Evolutionary conservation across 768 basidiomycete genomes (phyloP).

Genomic region (Myochromella boudieri): DNA sequence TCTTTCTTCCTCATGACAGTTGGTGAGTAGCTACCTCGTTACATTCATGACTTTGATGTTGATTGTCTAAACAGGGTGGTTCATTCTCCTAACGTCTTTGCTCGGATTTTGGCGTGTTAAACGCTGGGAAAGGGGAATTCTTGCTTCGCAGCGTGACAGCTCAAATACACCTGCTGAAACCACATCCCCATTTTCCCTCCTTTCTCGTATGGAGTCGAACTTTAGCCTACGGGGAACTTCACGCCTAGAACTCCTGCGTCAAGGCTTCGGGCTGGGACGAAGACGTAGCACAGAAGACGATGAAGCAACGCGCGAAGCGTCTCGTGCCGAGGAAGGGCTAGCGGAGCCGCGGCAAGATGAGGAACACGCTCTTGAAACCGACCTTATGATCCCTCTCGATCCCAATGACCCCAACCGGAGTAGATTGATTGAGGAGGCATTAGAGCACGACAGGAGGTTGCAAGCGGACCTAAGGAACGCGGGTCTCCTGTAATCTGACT

Average conservation of each 20-base stretch:
- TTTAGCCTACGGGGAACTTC: slow-evolving; percentile 40
- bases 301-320: slow-evolving; percentile 21
- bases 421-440: slow-evolving; percentile 41
- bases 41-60: background rate
- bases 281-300: slow-evolving; percentile 26
- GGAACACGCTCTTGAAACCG: slow-evolving; percentile 30
- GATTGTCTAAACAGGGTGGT: slow-evolving; percentile 58
- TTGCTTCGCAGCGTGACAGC: slow-evolving; percentile 51
- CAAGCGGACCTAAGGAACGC: slow-evolving; percentile 62
- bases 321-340: slow-evolving; percentile 31
- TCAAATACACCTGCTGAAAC: slow-evolving; percentile 19
- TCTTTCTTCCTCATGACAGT: slow-evolving; percentile 94
- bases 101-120: slow-evolving; percentile 91
- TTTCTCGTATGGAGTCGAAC: slow-evolving; percentile 37
- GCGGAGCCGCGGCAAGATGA: slow-evolving; percentile 14
- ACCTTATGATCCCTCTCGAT: slow-evolving; percentile 40
- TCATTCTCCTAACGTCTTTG: slow-evolving; percentile 84
- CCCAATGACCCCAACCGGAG: slow-evolving; percentile 42
- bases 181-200: slow-evolving; percentile 20
- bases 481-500: slow-evolving; percentile 50
- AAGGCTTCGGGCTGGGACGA: slow-evolving; percentile 42
- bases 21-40: slow-evolving; percentile 36
- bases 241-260: slow-evolving; percentile 40
- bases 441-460: slow-evolving; percentile 56
- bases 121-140: slow-evolving; percentile 80